Conservation (phyloP, 345 rosid species). For the Kernera saxatilis region DNA sequence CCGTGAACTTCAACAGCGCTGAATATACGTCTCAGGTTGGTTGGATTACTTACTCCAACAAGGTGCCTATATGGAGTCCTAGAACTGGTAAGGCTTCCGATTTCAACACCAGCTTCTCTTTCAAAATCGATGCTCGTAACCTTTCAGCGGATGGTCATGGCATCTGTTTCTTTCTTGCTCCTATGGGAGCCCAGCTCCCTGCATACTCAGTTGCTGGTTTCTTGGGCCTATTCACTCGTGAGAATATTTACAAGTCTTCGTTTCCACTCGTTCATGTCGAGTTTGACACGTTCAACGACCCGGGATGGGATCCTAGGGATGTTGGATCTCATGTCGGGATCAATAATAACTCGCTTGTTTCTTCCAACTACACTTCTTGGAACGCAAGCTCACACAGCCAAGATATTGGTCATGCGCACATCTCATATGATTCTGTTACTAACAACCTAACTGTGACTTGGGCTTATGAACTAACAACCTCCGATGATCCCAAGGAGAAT, state of each 20-base stretch:
- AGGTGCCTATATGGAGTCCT: conserved; percentile 10
- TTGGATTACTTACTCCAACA: conserved; percentile 1
- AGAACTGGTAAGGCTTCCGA: conserved; percentile 3
- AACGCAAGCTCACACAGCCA: conserved; percentile 22
- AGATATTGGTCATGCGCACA: conserved; percentile 18
- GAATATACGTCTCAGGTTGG: conserved; percentile 11
- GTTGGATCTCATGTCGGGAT: conserved; percentile 34
- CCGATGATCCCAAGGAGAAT: conserved; percentile 14
- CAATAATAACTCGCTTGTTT: conserved; percentile 20
- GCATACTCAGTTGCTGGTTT: conserved; percentile 32
- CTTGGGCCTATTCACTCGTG: conserved; percentile 29
- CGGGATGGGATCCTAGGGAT: conserved; percentile 32
- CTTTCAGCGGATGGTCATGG: conserved; percentile 11
- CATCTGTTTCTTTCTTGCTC: conserved; percentile 29
- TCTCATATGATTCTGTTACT: conserved; percentile 27
- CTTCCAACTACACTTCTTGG: conserved; percentile 21
- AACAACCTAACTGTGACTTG: conserved; percentile 38
- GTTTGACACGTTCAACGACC: conserved; percentile 26
- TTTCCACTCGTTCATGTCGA: conserved; percentile 32
- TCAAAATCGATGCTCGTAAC: conserved; percentile 13
- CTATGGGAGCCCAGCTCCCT: conserved; percentile 29
- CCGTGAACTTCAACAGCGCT: conserved; percentile 13
- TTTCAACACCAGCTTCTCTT: conserved; percentile 22
- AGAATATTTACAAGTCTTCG: neutral
- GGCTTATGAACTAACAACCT: conserved; percentile 24